A percentile compares a stretch with the other conserved stretches of the same genome.
Conservation (phyloP, 139 green algal species). For the Auxenochlorella pyrenoidosa region DNA sequence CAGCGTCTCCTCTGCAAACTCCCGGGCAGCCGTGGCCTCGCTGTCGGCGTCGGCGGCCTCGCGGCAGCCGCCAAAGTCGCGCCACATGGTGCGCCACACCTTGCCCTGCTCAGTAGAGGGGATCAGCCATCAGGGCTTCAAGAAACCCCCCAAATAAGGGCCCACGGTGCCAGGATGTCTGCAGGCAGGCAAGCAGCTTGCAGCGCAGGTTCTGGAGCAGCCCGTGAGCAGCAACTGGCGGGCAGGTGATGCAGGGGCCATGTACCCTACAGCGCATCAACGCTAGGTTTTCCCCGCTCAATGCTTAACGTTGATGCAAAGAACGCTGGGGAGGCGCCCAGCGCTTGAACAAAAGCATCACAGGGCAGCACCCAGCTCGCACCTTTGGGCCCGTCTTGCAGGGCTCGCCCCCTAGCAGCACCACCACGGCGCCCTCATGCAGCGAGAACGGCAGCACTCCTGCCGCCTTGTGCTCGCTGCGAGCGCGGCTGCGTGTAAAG, state of each 20-base stretch:
- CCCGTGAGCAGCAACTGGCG: no score
- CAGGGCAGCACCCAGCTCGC: neutral
- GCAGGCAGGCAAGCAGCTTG: no score
- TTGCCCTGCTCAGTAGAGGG: neutral
- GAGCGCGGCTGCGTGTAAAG: constrained; percentile 44
- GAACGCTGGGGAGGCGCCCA: no score
- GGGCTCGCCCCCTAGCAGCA: constrained; percentile 49
- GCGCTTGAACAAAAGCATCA: no score
- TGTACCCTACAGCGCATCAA: no score
- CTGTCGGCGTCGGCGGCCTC: constrained; percentile 45
- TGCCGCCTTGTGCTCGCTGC: constrained; percentile 43
- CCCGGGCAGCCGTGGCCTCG: constrained; percentile 41
- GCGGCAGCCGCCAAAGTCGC: constrained; percentile 52
- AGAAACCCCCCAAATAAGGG: no score
- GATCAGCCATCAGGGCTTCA: no score
- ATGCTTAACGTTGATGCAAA: no score
- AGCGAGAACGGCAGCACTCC: constrained; percentile 50
- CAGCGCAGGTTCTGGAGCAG: no score
- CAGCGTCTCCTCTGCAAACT: constrained; percentile 60
- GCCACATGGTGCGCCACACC: constrained; percentile 20
- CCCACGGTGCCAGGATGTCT: no score
- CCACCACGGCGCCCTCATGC: neutral
- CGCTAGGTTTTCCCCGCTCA: no score
- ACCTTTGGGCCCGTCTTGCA: constrained; percentile 49
- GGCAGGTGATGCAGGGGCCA: no score